Evolutionary conservation across 495 filamentous ascomycete species (phyloP), one percentile per base, ranked within the genome.

Genomic region (Achaetomiella virescens): DNA sequence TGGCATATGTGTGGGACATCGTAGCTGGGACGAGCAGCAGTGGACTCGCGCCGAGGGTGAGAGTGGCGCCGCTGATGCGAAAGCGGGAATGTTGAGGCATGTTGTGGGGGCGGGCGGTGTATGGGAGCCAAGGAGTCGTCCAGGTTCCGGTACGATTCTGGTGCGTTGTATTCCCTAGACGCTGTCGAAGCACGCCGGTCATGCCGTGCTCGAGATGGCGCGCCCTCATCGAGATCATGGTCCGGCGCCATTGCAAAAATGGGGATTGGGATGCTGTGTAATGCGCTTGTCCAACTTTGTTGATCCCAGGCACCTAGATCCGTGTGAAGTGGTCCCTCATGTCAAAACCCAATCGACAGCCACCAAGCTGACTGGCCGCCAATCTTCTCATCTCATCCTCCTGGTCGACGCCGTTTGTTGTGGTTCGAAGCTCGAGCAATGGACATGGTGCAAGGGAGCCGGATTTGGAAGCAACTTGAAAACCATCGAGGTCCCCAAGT

Each of bases 1-100:
- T 75, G 17, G 57, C 67, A 60, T 81, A 81, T 65, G 50, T 75
- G 71, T 7, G 77, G 78, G n/a, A 72, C 62, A 56, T 77, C 60
- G 48, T 80, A 78, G 22, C 64, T 60, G 6, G 40, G 37, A 6
- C 48, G 60, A 42, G 57, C 64, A 20, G 31, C 48, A 47, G 41
- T 54, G 20, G 48, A 62, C 33, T 36, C 2, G 21, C 59, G 52
- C 24, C 47, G 36, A 33, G 48, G 7, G n/a, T 20, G 48, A 6
- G 57, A 46, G 21, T 1, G 48, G 15, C 29, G 25, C 5, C 21
- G 42, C 14, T 12, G 44, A n/a, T 27, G 35, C 14, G 33, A 10
- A 24, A 33, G 51, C 15, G 33, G 52, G 37, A 18, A 18, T 31
- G 38, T 55, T 12, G 40, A n/a, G 12, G 18, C 25, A 11, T 43